Percentiles rank a stretch among this genome's conserved stretches.
Conservation (phyloP, 345 rosid species). For the Sonneratia alba region DNA sequence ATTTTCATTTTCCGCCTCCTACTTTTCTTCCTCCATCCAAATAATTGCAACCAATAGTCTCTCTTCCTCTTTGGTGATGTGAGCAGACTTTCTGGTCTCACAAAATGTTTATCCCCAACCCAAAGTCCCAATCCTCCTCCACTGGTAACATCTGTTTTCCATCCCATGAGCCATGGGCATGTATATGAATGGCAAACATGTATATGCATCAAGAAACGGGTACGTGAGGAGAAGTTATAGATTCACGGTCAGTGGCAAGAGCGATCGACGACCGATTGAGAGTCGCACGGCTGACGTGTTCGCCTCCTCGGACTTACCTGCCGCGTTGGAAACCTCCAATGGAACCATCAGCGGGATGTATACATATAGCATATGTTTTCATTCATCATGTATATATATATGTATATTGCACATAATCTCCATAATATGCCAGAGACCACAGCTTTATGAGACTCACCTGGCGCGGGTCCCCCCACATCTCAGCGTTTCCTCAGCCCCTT, state of each 20-base stretch:
- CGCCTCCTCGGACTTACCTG: no score
- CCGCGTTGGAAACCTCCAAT: no score
- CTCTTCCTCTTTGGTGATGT: constrained; percentile 31
- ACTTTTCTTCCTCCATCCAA: constrained; percentile 23
- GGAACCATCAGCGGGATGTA: no score
- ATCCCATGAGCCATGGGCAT: neutral
- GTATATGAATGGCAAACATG: neutral
- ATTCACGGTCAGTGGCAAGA: no score
- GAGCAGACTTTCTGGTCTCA: constrained; percentile 26
- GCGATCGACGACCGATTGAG: no score
- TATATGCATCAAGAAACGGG: neutral
- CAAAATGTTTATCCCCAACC: constrained; percentile 44
- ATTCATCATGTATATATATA: no score
- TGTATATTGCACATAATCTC: constrained; percentile 20
- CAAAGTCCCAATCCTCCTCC: neutral
- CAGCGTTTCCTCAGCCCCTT: constrained; percentile 36
- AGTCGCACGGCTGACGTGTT: no score
- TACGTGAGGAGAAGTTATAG: no score
- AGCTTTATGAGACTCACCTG: constrained; percentile 1
- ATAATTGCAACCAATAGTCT: constrained; percentile 31
- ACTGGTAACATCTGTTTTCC: neutral
- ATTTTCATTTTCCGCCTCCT: neutral
- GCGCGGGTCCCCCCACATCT: constrained; percentile 1
- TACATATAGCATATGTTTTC: no score
- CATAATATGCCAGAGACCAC: constrained; percentile 18